Evolutionary conservation across 2,329 filamentous ascomycete species (phyloP).

Genomic region (Colletotrichum chrysophilum): DNA sequence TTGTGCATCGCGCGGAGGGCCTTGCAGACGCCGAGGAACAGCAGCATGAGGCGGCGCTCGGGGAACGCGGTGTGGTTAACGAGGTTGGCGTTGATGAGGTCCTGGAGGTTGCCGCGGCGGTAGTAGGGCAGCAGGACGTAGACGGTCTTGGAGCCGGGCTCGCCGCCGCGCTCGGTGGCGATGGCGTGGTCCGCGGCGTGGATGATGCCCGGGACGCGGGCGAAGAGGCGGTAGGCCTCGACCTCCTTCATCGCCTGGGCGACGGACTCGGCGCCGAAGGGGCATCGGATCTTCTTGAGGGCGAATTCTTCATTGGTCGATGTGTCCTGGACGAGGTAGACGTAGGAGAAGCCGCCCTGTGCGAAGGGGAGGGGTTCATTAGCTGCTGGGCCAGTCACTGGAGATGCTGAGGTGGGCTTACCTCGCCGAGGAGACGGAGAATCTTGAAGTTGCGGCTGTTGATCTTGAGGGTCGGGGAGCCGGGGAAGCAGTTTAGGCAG

Average conservation of each 20-base stretch:
- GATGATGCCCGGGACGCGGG: conserved; percentile 84
- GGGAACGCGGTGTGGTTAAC: conserved; percentile 94
- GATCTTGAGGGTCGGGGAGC: conserved; percentile 92
- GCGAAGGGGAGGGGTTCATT: neutral
- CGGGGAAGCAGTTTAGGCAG: conserved; percentile 96
- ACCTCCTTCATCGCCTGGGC: conserved; percentile 95
- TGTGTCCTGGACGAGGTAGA: conserved; percentile 96
- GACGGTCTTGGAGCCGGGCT: conserved; percentile 80
- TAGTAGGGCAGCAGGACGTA: conserved; percentile 98
- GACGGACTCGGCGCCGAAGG: conserved; percentile 95
- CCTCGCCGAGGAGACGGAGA: conserved; percentile 89
- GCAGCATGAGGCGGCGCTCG: conserved; percentile 82
- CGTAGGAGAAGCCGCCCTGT: conserved; percentile 96
- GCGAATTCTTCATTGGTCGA: conserved; percentile 84
- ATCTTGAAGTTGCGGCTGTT: conserved; percentile 97
- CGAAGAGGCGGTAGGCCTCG: conserved; percentile 92
- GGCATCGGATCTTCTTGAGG: conserved; percentile 98
- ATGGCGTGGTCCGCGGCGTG: conserved; percentile 83
- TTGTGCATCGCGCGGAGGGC: conserved; percentile 91
- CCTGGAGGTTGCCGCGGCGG: conserved; percentile 91
- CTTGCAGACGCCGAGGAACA: conserved; percentile 91
- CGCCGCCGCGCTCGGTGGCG: conserved; percentile 70
- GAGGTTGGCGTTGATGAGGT: conserved; percentile 97
- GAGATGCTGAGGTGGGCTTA: conserved; percentile 41
- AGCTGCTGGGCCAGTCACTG: neutral